phyloP scores from a whole-genome alignment of 1,139 yeast species.

The Protomyces inouyei region DNA sequence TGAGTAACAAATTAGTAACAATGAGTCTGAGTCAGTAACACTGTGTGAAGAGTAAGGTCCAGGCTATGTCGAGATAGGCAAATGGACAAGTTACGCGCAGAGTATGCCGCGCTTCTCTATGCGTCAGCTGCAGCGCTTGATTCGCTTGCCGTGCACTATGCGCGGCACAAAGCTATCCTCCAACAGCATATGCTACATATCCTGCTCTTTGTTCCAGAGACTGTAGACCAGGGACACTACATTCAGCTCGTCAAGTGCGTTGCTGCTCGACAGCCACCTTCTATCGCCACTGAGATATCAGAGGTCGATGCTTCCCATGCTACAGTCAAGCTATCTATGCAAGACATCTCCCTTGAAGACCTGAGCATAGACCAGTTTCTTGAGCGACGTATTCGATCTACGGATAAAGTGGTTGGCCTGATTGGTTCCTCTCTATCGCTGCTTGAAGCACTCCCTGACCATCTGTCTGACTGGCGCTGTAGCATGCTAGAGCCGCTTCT shows the following conservation, averaged over 20 bases:
- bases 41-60: too few species aligned
- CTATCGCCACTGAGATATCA: not conserved
- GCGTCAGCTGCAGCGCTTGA: not conserved
- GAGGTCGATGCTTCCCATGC: not conserved
- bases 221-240: not conserved
- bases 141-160: not conserved
- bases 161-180: not conserved
- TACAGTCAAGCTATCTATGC: not conserved
- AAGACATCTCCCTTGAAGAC: not conserved
- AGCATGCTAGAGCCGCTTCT: constrained; percentile 2
- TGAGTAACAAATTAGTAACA: too few species aligned
- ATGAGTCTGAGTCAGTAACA: too few species aligned
- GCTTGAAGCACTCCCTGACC: constrained; percentile 3
- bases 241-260: not conserved
- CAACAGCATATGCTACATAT: not conserved
- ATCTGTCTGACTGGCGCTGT: constrained; percentile 1
- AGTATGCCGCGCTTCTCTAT: constrained; percentile 1
- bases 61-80: not conserved
- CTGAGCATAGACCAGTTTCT: constrained; percentile 2
- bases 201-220: constrained; percentile 11
- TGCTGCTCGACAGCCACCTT: not conserved
- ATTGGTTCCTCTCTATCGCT: not conserved
- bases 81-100: not conserved
- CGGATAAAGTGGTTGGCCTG: not conserved
- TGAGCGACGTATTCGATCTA: not conserved